phyloP scores from a whole-genome alignment of 106 monocot genomes.

The Allium fistulosum region DNA sequence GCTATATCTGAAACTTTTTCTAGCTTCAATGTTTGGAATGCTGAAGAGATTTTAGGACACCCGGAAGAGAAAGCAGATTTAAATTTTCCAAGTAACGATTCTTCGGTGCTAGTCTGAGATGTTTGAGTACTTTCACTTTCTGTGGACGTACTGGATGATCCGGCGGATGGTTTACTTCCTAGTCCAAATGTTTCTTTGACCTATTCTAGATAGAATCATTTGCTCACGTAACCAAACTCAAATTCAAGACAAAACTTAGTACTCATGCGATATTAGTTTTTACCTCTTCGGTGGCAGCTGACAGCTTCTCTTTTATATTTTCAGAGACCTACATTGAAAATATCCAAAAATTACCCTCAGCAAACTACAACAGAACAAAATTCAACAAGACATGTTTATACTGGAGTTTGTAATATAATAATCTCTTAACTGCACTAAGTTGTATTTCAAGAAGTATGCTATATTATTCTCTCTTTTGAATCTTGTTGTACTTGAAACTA shows the following conservation, averaged over 20 bases:
- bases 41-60: slow-evolving; percentile 50
- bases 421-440: too few relatives aligned
- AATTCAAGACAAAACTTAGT: neutral
- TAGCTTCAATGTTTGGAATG: slow-evolving; percentile 61
- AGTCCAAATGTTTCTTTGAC: slow-evolving; percentile 70
- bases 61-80: slow-evolving; percentile 47
- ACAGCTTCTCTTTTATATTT: too few relatives aligned
- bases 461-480: too few relatives aligned
- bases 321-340: too few relatives aligned
- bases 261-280: too few relatives aligned
- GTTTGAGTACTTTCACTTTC: slow-evolving; percentile 18
- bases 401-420: too few relatives aligned
- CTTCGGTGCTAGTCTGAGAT: slow-evolving; percentile 23
- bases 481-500: too few relatives aligned
- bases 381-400: too few relatives aligned
- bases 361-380: too few relatives aligned
- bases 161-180: slow-evolving; percentile 43
- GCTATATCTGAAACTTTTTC: slow-evolving; percentile 58
- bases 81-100: slow-evolving; percentile 51
- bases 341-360: too few relatives aligned
- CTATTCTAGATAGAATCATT: slow-evolving; percentile 24
- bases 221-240: neutral
- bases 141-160: slow-evolving; percentile 9
- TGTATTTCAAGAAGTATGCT: too few relatives aligned
- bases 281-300: too few relatives aligned